A percentile compares a stretch with the other conserved stretches of the same genome.
These are phyloP conservation scores for Colletotrichum sojae DNA, from an alignment of 2,329 filamentous ascomycete species.

Conservation along the genomic window DNA sequence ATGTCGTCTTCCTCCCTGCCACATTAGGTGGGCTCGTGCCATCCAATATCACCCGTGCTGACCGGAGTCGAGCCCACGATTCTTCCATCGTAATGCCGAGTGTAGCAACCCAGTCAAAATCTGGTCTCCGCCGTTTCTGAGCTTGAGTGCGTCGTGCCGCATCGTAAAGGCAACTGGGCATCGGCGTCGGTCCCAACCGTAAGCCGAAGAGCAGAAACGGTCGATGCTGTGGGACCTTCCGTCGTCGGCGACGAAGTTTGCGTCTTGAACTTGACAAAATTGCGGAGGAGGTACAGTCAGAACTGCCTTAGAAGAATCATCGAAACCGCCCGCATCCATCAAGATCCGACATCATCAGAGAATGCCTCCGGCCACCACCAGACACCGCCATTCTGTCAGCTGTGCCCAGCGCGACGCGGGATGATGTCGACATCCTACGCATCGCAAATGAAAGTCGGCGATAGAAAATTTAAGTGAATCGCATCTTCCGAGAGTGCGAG, in stretches of 20 bases:
- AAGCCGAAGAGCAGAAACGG: not conserved
- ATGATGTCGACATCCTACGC: not conserved
- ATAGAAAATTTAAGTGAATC: slow-evolving; percentile 3
- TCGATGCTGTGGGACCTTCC: slow-evolving; percentile 5
- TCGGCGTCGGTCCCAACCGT: slow-evolving; percentile 13
- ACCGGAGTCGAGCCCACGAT: not conserved
- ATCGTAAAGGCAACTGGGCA: slow-evolving; percentile 5
- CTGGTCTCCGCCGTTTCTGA: not conserved
- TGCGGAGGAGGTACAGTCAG: slow-evolving; percentile 1
- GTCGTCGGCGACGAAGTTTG: slow-evolving; percentile 10
- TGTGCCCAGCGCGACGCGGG: not conserved
- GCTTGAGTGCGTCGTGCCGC: not conserved
- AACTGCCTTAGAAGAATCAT: not conserved
- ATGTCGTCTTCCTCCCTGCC: not conserved
- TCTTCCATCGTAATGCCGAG: not conserved
- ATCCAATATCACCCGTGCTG: not conserved
- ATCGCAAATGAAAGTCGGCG: not conserved
- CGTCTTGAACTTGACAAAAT: slow-evolving; percentile 1
- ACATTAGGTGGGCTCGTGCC: not conserved
- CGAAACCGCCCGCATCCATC: not conserved
- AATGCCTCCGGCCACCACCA: slow-evolving; percentile 1
- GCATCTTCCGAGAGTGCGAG: slow-evolving; percentile 8
- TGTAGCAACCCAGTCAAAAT: not conserved
- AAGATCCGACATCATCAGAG: not conserved
- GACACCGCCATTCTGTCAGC: slow-evolving; percentile 18